Conservation (phyloP, 495 filamentous ascomycete genomes). For the Daldinia caldariorum region DNA sequence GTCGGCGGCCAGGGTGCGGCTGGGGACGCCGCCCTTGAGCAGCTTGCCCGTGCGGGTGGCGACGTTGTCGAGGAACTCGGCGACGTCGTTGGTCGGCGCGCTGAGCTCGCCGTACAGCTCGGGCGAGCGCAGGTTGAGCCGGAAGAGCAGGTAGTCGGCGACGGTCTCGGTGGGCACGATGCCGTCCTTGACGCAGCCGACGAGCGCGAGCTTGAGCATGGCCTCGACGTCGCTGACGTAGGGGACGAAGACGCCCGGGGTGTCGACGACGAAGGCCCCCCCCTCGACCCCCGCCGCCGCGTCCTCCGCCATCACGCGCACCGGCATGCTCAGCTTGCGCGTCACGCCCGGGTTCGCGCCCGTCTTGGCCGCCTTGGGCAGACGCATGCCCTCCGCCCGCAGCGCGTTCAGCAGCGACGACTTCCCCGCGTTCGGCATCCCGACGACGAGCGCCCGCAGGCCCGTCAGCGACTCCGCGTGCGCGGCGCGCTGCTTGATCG, state of each 20-base stretch:
- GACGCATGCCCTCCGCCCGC: constrained; percentile 69
- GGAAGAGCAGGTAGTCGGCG: constrained; percentile 89
- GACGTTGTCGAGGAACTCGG: constrained; percentile 71
- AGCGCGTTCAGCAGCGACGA: constrained; percentile 90
- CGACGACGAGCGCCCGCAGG: constrained; percentile 84
- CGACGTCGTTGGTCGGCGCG: constrained; percentile 82
- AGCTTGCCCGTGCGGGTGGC: constrained; percentile 80
- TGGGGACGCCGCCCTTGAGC: constrained; percentile 75
- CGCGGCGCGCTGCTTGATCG: constrained; percentile 48
- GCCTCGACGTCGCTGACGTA: constrained; percentile 84
- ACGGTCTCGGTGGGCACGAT: constrained; percentile 77
- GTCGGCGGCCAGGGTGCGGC: constrained; percentile 77
- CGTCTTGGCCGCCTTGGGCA: constrained; percentile 76
- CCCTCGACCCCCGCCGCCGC: constrained; percentile 42
- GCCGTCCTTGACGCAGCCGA: constrained; percentile 89
- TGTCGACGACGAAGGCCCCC: constrained; percentile 62
- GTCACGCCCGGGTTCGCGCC: constrained; percentile 91
- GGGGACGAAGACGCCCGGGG: constrained; percentile 87
- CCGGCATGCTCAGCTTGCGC: constrained; percentile 79
- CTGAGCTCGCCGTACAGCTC: constrained; percentile 69
- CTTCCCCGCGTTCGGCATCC: constrained; percentile 97
- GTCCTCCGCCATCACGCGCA: constrained; percentile 71
- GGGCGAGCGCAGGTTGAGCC: constrained; percentile 72
- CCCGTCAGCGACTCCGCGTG: constrained; percentile 59
- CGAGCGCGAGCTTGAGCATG: constrained; percentile 92